A percentile compares a stretch with the other conserved stretches of the same genome.
These are phyloP conservation scores for Fusarium agapanthi DNA, from an alignment of 2,329 filamentous ascomycete genomes.

Conservation along the genomic window DNA sequence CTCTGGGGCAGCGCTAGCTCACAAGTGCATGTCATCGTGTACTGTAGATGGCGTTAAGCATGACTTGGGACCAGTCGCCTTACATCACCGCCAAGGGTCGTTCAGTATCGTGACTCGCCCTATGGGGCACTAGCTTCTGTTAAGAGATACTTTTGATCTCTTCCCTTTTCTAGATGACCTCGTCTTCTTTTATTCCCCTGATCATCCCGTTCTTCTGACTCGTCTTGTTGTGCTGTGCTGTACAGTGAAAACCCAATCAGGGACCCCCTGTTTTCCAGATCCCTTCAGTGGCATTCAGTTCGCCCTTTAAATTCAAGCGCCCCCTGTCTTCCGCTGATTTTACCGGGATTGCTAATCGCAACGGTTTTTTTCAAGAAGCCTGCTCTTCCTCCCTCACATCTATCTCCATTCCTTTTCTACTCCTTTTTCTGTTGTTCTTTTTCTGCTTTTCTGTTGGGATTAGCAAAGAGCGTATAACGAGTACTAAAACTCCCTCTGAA, in stretches of 20 bases:
- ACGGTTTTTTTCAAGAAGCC: slow-evolving; percentile 19
- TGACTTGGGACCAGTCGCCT: slow-evolving; percentile 14
- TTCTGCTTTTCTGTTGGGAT: not conserved
- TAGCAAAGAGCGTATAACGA: not conserved
- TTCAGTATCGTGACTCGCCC: slow-evolving; percentile 4
- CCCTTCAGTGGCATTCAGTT: slow-evolving; percentile 9
- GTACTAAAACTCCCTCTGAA: not conserved
- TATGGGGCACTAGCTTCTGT: not conserved
- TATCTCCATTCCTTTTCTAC: slow-evolving; percentile 5
- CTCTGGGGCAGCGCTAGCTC: slow-evolving; percentile 24
- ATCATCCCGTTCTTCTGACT: slow-evolving; percentile 29
- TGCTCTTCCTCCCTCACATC: slow-evolving; percentile 12
- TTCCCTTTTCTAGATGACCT: slow-evolving; percentile 2
- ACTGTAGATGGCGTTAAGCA: slow-evolving; percentile 31
- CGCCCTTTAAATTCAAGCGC: slow-evolving; percentile 17
- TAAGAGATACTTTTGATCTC: not conserved
- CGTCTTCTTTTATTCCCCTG: slow-evolving; percentile 21
- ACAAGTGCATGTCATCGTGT: not conserved
- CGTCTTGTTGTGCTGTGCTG: slow-evolving; percentile 3
- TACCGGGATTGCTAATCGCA: slow-evolving; percentile 35
- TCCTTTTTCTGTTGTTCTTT: not conserved
- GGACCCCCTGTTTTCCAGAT: slow-evolving; percentile 17
- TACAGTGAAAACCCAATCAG: not conserved
- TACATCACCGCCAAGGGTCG: slow-evolving; percentile 19
- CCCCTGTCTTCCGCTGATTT: slow-evolving; percentile 24